phyloP scores from a whole-genome alignment of 1,284 basidiomycete genomes.

The Pseudozyma pruni region DNA sequence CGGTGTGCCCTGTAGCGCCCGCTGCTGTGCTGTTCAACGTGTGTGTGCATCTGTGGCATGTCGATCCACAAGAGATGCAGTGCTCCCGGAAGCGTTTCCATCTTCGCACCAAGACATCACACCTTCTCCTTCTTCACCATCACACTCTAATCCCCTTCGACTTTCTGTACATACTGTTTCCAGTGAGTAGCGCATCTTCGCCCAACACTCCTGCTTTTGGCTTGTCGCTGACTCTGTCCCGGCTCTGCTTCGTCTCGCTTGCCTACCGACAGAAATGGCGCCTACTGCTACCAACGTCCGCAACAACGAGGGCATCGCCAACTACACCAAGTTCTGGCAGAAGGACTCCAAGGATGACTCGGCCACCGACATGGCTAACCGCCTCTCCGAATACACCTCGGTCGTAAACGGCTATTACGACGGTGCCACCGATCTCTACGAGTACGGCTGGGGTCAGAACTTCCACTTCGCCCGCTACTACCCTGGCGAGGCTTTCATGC shows the following conservation, averaged over 20 bases:
- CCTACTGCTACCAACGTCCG: constrained; percentile 75
- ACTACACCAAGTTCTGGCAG: constrained; percentile 95
- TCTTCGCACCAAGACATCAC: no score
- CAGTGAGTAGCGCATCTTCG: neutral
- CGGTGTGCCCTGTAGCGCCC: no score
- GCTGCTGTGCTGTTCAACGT: no score
- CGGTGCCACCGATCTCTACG: constrained; percentile 94
- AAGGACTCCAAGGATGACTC: constrained; percentile 82
- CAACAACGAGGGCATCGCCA: constrained; percentile 82
- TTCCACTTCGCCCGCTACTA: constrained; percentile 99
- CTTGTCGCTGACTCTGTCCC: neutral
- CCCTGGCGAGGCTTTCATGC: constrained; percentile 88
- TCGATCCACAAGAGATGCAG: no score
- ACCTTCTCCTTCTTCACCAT: no score
- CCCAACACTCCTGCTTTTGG: no score
- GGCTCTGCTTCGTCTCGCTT: neutral
- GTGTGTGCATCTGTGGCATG: no score
- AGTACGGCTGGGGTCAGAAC: constrained; percentile 91
- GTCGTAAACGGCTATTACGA: constrained; percentile 98
- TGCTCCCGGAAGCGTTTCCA: no score
- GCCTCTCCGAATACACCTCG: constrained; percentile 86
- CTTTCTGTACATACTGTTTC: neutral
- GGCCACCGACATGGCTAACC: constrained; percentile 77
- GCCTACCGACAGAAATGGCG: constrained; percentile 40
- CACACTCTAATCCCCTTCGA: neutral